These are phyloP conservation scores for Colletotrichum trifolii DNA, from an alignment of 2,329 filamentous ascomycete species.

Conservation along the genomic window DNA sequence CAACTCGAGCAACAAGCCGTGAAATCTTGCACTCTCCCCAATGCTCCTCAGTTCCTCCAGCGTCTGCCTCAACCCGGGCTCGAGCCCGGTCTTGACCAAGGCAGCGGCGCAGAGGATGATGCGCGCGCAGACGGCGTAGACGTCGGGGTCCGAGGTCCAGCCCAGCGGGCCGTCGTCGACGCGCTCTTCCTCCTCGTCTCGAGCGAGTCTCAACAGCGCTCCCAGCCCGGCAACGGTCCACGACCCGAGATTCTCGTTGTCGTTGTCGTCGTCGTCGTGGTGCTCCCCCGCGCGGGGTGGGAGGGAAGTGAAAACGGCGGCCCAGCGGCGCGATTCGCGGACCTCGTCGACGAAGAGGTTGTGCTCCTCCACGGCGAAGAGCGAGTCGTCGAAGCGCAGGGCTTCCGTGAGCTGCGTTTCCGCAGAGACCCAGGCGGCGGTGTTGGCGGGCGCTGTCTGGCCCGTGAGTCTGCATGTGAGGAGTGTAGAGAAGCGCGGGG, in stretches of 20 bases:
- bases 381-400: conserved; percentile 68
- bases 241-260: conserved; percentile 42
- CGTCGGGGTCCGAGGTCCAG: conserved; percentile 75
- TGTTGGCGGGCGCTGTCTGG: conserved; percentile 16
- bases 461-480: conserved; percentile 57
- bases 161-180: conserved; percentile 74
- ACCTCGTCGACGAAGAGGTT: conserved; percentile 93
- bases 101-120: conserved; percentile 54
- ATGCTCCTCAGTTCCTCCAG: conserved; percentile 23
- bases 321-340: conserved; percentile 79
- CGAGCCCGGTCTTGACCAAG: conserved; percentile 39
- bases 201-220: conserved; percentile 49
- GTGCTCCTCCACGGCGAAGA: conserved; percentile 92
- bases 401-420: conserved; percentile 55
- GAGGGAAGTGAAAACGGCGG: conserved; percentile 53
- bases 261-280: conserved; percentile 14
- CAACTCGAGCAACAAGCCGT: conserved; percentile 37
- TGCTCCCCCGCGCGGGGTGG: neutral
- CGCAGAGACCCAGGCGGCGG: conserved; percentile 43
- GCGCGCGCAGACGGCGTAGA: conserved; percentile 70
- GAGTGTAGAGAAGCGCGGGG: conserved; percentile 51
- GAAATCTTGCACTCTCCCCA: conserved; percentile 27
- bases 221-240: conserved; percentile 66
- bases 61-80: conserved; percentile 2
- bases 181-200: conserved; percentile 26